Percentiles rank a stretch among this genome's conserved stretches.
Conservation (phyloP, 1,284 basidiomycete genomes). For the Meira nashicola region DNA sequence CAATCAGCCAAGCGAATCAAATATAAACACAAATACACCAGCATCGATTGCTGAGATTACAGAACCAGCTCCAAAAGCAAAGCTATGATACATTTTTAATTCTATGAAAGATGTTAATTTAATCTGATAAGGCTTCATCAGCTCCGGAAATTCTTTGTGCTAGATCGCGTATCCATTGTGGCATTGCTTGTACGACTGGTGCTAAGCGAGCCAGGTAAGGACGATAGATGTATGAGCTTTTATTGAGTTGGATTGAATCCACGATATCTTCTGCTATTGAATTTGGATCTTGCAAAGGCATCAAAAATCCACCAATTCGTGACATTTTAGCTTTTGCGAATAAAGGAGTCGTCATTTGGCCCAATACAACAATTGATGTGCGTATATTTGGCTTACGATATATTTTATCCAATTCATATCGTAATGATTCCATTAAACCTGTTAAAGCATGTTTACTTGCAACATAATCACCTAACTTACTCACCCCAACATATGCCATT, state of each 20-base stretch:
- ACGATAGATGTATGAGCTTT: constrained; percentile 28
- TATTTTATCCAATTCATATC: constrained; percentile 45
- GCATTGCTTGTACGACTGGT: constrained; percentile 5
- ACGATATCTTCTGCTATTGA: constrained; percentile 30
- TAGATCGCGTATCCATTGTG: constrained; percentile 5
- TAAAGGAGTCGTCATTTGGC: constrained; percentile 39
- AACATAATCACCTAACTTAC: constrained; percentile 67
- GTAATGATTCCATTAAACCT: constrained; percentile 46
- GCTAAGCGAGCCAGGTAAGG: constrained; percentile 21
- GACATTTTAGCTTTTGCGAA: constrained; percentile 30
- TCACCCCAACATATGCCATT: constrained; percentile 68
- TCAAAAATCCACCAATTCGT: constrained; percentile 29
- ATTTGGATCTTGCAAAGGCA: constrained; percentile 28
- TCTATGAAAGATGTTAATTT: background rate
- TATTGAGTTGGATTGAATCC: constrained; percentile 22
- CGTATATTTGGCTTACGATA: constrained; percentile 23
- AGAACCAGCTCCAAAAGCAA: too few relatives aligned
- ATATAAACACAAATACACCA: too few relatives aligned
- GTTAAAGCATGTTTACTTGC: constrained; percentile 51
- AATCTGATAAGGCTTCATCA: background rate
- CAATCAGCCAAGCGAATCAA: background rate
- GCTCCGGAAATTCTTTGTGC: constrained; percentile 1
- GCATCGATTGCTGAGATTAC: too few relatives aligned
- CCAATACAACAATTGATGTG: constrained; percentile 40
- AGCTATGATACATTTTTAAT: too few relatives aligned